Evolutionary conservation across 2,329 filamentous ascomycete genomes (phyloP).

Genomic region (Aureobasidium sp.): DNA sequence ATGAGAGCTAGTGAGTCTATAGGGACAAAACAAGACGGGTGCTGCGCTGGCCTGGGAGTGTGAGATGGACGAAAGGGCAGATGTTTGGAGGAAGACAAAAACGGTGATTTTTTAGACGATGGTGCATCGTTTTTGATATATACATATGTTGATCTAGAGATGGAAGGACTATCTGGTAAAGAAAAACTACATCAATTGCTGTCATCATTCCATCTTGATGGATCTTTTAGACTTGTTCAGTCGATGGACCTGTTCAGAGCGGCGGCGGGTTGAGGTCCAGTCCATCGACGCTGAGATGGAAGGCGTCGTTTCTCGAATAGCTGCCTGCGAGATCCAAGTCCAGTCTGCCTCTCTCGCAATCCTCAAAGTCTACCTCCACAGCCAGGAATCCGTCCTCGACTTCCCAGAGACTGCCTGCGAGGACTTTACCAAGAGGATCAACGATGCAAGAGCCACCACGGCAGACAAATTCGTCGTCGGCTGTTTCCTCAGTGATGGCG

Average conservation of each 20-base stretch:
- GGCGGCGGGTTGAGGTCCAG: constrained; percentile 55
- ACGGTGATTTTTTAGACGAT: no score
- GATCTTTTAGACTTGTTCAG: no score
- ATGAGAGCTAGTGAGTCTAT: no score
- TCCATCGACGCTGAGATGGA: constrained; percentile 53
- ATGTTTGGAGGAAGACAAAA: no score
- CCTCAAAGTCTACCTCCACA: constrained; percentile 76
- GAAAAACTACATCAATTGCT: no score
- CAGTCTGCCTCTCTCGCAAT: constrained; percentile 72
- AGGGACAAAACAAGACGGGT: no score
- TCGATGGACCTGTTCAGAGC: neutral
- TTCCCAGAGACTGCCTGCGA: constrained; percentile 80
- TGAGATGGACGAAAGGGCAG: no score
- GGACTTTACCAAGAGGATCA: constrained; percentile 68
- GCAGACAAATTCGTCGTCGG: constrained; percentile 50
- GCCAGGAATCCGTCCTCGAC: constrained; percentile 60
- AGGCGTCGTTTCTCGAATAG: constrained; percentile 68
- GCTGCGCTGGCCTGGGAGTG: no score
- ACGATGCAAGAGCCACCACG: constrained; percentile 79
- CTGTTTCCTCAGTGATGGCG: neutral
- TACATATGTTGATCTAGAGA: no score
- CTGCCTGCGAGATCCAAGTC: constrained; percentile 81
- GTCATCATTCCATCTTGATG: no score
- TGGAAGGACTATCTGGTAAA: no score
- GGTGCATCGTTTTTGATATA: no score